Evolutionary conservation across 345 rosid species (phyloP).

Genomic region (Cardiospermum halicacabum): DNA sequence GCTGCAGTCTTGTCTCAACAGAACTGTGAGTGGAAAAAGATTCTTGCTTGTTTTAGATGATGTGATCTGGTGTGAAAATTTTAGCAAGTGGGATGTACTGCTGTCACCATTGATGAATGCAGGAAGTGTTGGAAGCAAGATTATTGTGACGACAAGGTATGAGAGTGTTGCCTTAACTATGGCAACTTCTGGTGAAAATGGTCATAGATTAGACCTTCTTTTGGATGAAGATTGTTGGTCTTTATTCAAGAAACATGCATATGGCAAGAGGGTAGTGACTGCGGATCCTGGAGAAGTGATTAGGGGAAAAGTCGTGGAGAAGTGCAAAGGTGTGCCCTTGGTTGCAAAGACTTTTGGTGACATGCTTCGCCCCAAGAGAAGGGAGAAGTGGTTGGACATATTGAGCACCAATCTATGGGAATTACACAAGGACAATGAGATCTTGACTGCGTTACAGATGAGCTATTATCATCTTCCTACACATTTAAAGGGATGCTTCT

Average conservation of each 20-base stretch:
- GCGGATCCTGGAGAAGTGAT: neutral
- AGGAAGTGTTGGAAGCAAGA: slow-evolving; percentile 2
- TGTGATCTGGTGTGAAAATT: slow-evolving; percentile 18
- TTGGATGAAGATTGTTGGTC: slow-evolving; percentile 17
- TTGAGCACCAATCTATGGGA: neutral
- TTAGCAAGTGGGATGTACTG: slow-evolving; percentile 11
- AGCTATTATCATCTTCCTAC: neutral
- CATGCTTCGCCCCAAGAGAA: neutral
- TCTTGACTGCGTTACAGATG: neutral
- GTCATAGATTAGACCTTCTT: neutral
- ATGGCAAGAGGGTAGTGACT: slow-evolving; percentile 2
- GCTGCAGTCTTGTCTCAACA: neutral
- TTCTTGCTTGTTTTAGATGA: slow-evolving; percentile 23
- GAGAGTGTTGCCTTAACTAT: slow-evolving; percentile 3
- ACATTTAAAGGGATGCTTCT: neutral
- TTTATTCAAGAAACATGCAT: slow-evolving; percentile 7
- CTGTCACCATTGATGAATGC: neutral
- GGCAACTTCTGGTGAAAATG: neutral
- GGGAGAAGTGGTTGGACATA: neutral
- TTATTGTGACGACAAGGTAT: slow-evolving; percentile 20
- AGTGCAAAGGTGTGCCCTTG: slow-evolving; percentile 13
- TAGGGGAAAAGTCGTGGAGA: slow-evolving; percentile 9
- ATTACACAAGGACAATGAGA: neutral
- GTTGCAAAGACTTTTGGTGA: slow-evolving; percentile 13
- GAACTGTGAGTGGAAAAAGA: neutral